Evolutionary conservation across 352 stramenopile genomes (phyloP), one percentile per base, ranked within the genome.

Genomic region (Globisporangium parvum): DNA sequence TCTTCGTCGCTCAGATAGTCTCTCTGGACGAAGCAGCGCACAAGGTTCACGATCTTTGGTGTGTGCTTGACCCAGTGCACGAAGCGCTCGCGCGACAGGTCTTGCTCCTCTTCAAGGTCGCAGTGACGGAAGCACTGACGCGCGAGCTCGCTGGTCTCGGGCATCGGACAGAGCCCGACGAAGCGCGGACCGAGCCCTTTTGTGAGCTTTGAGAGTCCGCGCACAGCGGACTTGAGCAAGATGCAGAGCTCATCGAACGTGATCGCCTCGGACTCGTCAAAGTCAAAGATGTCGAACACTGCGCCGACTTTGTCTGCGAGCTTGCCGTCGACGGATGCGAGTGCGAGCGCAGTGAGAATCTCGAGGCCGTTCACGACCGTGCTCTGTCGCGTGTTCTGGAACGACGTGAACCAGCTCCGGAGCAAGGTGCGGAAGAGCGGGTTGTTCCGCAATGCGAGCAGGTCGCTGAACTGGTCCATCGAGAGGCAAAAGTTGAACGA

Each of bases 401-500:
- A 84, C 0, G 71, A 71, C 33, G 69, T 47, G 58, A 91, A 91
- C 80, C 80, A 89, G 33, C 62, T 67, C 28, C 59, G 42, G 26
- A 88, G 58, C 64, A 91, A 62, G 1, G 52, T 65, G 18, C 65
- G 70, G 59, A 91, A 91, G 18, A 91, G 46, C 42, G 65, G 55
- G 53, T 86, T 87, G 28, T 67, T 69, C 17, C 71, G 75, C 35
- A 91, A 62, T 18, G 70, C 62, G 24, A 89, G 69, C 55, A 87
- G 62, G 33, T 89, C 78, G n/a, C 73, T 65, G 56, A 89, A 88
- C 57, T 91, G 76, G 28, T 83, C 59, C 3, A 59, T 37, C 11
- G 75, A 82, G 33, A 91, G 69, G 37, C 77, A 88, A 48, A 89
- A 89, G 51, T 88, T 91, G 73, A 91, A 88, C 52, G 78, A 88